These are phyloP conservation scores for Draba incana DNA, from an alignment of 345 rosid species.

Conservation along the genomic window DNA sequence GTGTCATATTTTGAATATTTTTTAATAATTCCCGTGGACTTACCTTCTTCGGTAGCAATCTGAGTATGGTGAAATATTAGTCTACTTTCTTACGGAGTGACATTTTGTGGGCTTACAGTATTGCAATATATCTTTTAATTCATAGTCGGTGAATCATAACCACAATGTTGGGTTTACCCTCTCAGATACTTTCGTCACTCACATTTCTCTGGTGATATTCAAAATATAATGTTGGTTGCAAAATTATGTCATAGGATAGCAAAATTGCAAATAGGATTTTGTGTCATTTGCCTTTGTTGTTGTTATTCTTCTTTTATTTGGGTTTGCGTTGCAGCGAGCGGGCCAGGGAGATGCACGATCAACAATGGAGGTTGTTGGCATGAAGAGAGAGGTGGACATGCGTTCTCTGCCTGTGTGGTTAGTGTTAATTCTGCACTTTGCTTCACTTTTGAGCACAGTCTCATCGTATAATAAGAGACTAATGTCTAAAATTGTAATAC, in stretches of 20 bases:
- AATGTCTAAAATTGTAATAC: conserved; percentile 32
- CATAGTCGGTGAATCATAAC: neutral
- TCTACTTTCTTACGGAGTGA: neutral
- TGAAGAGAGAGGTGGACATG: conserved; percentile 54
- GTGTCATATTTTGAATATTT: neutral
- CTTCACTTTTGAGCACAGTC: neutral
- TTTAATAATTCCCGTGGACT: neutral
- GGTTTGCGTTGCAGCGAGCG: conserved; percentile 52
- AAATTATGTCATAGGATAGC: no score
- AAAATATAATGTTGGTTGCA: neutral
- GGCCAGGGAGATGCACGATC: conserved; percentile 67
- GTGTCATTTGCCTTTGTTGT: neutral
- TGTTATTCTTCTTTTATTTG: conserved; percentile 9
- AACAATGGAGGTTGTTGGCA: conserved; percentile 85
- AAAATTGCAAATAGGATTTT: neutral
- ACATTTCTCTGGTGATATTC: neutral
- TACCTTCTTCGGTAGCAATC: neutral
- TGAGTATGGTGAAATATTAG: neutral
- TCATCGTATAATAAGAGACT: neutral
- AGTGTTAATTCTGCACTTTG: conserved; percentile 33
- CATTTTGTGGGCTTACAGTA: neutral
- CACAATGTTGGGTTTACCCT: neutral
- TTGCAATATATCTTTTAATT: neutral
- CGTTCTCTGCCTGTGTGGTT: conserved; percentile 78
- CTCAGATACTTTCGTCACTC: neutral